Evolutionary conservation across 208 protist species (phyloP), one percentile per base, ranked within the genome.

Genomic region (Wallacemonas sp.): DNA sequence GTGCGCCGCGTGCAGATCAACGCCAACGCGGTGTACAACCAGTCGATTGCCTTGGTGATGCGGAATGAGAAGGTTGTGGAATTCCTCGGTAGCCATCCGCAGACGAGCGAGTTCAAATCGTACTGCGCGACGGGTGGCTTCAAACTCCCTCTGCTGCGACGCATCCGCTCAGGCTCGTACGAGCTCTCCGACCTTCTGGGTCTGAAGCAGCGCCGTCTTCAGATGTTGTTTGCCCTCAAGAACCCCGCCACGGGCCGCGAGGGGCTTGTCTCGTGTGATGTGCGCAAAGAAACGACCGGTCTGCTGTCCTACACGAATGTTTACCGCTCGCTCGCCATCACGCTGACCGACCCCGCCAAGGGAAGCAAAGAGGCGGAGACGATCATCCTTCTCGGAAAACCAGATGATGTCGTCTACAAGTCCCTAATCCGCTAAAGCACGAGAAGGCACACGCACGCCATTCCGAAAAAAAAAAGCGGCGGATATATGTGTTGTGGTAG

Each of bases 181-280:
- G 86, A 93, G 63, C 70, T 96, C 39, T 66, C 81, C 0, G 90
- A 96, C 63, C 75, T 94, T 12, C 74, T 96, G 1, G 90, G 86
- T 2, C 70, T 92, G 24, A 93, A 92, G 70, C 85, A 75, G 33
- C 82, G 85, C 27, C 79, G 77, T 19, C 66, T 96, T 61, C 90
- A 93, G 69, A 96, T 96, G 90, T 72, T 96, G 45, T 91, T 96
- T 74, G 81, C 86, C 1, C 81, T 96, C 17, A 85, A 90, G 56
- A 88, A 88, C 53, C 77, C 79, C 12, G 58, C 70, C 15, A 88
- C 69, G 42, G 78, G 80, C 33, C 68, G 76, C 34, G 87, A 96
- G 62, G 90, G 87, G 3, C 66, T 96, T 39, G 87, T 96, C 24
- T 79, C 85, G 22, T 93, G 86, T 28, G 90, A 94, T 47, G 87